A percentile compares a stretch with the other conserved stretches of the same genome.
phyloP scores from a whole-genome alignment of 2,329 filamentous ascomycete species.

The Hypoxylon sp. region DNA sequence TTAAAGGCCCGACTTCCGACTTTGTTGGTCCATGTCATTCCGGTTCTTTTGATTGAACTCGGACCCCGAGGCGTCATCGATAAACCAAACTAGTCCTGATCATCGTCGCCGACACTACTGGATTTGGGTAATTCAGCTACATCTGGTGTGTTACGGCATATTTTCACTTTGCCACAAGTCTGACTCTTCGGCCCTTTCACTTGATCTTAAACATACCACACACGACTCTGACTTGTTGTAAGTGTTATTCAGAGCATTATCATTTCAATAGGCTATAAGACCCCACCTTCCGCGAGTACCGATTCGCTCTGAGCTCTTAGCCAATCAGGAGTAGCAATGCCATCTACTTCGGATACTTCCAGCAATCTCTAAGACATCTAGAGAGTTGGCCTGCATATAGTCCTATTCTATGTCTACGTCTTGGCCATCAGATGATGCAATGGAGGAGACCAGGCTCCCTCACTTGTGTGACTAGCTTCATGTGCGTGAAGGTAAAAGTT shows the following conservation, averaged over 20 bases:
- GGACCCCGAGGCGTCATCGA: constrained; percentile 7
- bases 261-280: not conserved
- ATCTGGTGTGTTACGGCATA: constrained; percentile 13
- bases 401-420: not conserved
- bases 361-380: not conserved
- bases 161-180: not conserved
- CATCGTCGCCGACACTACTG: constrained; percentile 10
- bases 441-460: not conserved
- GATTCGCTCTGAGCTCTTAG: not conserved
- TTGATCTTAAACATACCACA: not conserved
- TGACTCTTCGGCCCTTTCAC: not conserved
- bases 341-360: not conserved
- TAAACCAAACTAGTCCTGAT: constrained; percentile 7
- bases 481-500: not conserved
- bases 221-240: not conserved
- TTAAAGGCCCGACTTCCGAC: constrained; percentile 2
- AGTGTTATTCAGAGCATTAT: not conserved
- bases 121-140: constrained; percentile 6
- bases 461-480: not conserved
- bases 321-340: not conserved
- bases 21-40: not conserved
- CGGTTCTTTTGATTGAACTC: constrained; percentile 10
- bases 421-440: not conserved
- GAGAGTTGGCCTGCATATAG: not conserved
- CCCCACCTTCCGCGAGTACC: not conserved